These are phyloP conservation scores for Prunus campanulata DNA, from an alignment of 306 rosid genomes.

Conservation along the genomic window DNA sequence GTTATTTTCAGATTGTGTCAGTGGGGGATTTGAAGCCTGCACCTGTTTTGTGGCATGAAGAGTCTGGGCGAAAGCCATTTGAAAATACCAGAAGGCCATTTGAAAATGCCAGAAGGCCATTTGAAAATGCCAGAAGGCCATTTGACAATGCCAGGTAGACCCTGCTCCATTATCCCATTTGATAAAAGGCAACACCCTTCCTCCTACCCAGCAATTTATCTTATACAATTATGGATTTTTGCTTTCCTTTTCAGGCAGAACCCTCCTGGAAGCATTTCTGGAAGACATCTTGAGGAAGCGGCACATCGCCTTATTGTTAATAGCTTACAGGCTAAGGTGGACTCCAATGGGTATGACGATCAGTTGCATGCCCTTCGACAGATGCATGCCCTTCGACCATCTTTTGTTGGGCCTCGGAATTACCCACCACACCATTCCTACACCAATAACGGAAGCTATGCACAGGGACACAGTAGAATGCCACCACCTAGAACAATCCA, in stretches of 20 bases:
- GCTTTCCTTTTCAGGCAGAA: slow-evolving; percentile 47
- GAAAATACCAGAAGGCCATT: slow-evolving; percentile 36
- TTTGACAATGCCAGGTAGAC: slow-evolving; percentile 45
- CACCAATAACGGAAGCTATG: slow-evolving; percentile 26
- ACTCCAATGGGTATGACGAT: slow-evolving; percentile 34
- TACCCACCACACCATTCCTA: slow-evolving; percentile 31
- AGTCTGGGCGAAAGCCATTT: slow-evolving; percentile 55
- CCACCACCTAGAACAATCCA: slow-evolving; percentile 36
- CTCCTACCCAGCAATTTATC: too few species aligned
- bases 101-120: slow-evolving; percentile 37
- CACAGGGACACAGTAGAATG: slow-evolving; percentile 30
- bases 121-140: slow-evolving; percentile 35
- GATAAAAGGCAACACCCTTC: background rate
- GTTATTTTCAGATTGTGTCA: slow-evolving; percentile 49
- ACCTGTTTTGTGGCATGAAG: slow-evolving; percentile 92
- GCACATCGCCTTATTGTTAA: slow-evolving; percentile 64
- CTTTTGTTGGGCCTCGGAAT: slow-evolving; percentile 29
- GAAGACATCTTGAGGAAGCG: slow-evolving; percentile 63
- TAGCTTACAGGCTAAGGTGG: slow-evolving; percentile 49
- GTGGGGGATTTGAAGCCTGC: slow-evolving; percentile 68
- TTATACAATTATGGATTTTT: background rate
- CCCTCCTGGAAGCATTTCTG: slow-evolving; percentile 59
- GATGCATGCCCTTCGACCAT: slow-evolving; percentile 26
- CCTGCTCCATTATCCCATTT: background rate
- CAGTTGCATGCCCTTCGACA: slow-evolving; percentile 27